Percentiles rank a stretch among this genome's conserved stretches.
Evolutionary conservation across 352 stramenopile species (phyloP).

Genomic region (Phytopythium chamaehyphon): DNA sequence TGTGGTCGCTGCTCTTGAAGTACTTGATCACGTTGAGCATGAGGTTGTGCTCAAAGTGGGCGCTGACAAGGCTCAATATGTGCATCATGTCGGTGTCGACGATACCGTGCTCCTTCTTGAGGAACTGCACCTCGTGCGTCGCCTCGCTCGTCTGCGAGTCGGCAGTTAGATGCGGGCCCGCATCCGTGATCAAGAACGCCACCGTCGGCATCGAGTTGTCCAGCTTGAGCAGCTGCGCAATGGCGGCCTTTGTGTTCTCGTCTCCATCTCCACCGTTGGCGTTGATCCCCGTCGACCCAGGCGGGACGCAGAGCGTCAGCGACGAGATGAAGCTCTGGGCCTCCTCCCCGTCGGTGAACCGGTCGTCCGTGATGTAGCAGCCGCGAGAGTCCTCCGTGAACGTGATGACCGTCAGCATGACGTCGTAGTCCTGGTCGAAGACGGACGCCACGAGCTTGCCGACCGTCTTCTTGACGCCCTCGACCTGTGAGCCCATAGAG

Average conservation of each 20-base stretch:
- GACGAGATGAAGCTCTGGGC: slow-evolving; percentile 35
- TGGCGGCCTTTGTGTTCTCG: slow-evolving; percentile 66
- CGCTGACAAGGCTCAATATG: slow-evolving; percentile 36
- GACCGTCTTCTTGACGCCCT: slow-evolving; percentile 55
- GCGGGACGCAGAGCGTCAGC: slow-evolving; percentile 41
- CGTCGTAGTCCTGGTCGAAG: slow-evolving; percentile 43
- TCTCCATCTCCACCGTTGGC: slow-evolving; percentile 55
- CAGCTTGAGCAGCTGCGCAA: slow-evolving; percentile 45
- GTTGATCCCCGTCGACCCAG: slow-evolving; percentile 20
- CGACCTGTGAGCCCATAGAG: slow-evolving; percentile 56
- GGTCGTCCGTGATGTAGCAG: slow-evolving; percentile 61
- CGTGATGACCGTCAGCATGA: slow-evolving; percentile 72
- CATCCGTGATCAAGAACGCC: slow-evolving; percentile 67
- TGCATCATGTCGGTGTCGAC: slow-evolving; percentile 51
- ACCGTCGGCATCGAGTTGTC: slow-evolving; percentile 51
- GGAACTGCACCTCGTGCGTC: slow-evolving; percentile 31
- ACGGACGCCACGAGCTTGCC: slow-evolving; percentile 42
- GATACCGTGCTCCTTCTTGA: slow-evolving; percentile 43
- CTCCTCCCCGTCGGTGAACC: slow-evolving; percentile 47
- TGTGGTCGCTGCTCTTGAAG: slow-evolving; percentile 42
- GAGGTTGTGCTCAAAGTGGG: slow-evolving; percentile 48
- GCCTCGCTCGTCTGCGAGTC: slow-evolving; percentile 29
- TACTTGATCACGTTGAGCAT: slow-evolving; percentile 70
- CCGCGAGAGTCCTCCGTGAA: slow-evolving; percentile 50
- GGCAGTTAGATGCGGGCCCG: slow-evolving; percentile 40